These are phyloP conservation scores for Solanum hybrid DNA, from an alignment of 305 asterid genomes.

Conservation along the genomic window DNA sequence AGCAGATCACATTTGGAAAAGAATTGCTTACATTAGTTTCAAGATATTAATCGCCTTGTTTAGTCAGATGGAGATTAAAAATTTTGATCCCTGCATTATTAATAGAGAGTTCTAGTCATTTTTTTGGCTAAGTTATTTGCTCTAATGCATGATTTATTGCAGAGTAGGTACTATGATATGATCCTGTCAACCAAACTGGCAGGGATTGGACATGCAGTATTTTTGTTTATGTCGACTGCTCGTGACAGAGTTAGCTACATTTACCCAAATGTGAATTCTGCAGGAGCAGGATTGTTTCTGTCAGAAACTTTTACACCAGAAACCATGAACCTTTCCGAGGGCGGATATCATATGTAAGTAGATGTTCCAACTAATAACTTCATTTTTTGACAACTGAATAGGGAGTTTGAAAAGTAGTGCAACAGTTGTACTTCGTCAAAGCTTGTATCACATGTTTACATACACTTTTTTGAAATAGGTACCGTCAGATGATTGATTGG, in stretches of 20 bases:
- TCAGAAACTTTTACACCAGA: slow-evolving; percentile 59
- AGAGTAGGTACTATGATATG: slow-evolving; percentile 74
- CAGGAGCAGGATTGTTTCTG: slow-evolving; percentile 69
- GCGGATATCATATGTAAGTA: slow-evolving; percentile 65
- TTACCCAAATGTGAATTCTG: slow-evolving; percentile 78
- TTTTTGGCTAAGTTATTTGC: neutral
- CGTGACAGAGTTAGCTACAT: slow-evolving; percentile 72
- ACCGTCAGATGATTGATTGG: slow-evolving; percentile 67
- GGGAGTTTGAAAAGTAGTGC: neutral
- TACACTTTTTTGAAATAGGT: slow-evolving; percentile 31
- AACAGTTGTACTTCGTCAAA: neutral
- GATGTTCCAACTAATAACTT: neutral
- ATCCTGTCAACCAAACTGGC: slow-evolving; percentile 72
- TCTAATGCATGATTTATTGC: slow-evolving; percentile 19
- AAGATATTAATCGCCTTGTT: neutral
- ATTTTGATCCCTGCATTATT: neutral
- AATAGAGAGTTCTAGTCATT: neutral
- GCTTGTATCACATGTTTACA: neutral
- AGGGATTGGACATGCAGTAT: slow-evolving; percentile 75
- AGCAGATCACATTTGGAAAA: neutral
- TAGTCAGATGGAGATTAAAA: neutral
- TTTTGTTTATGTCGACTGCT: slow-evolving; percentile 74
- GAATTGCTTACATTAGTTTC: neutral
- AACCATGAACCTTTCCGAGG: slow-evolving; percentile 48
- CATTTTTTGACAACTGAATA: neutral